Conservation (phyloP, 2,329 filamentous ascomycete genomes). For the Fusarium goolgardi region DNA sequence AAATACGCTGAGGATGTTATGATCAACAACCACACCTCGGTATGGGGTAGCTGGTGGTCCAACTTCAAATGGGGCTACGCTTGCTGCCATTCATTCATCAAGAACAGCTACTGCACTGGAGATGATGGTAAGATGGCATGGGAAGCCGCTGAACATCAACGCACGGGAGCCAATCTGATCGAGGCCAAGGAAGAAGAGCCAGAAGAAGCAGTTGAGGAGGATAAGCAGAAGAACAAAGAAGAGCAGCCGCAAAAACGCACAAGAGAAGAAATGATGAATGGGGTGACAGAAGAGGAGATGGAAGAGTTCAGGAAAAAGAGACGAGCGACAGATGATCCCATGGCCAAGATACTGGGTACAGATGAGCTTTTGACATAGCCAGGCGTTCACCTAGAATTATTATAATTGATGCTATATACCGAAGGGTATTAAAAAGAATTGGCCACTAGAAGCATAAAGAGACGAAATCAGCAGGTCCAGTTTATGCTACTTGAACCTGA, state of each 20-base stretch:
- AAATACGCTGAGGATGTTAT: slow-evolving; percentile 92
- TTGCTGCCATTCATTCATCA: slow-evolving; percentile 92
- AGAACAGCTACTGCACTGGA: slow-evolving; percentile 98
- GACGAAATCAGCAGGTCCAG: too few species aligned
- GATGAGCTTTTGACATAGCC: slow-evolving; percentile 63
- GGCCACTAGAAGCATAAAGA: too few species aligned
- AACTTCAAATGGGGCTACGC: slow-evolving; percentile 96
- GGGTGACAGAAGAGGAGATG: slow-evolving; percentile 84
- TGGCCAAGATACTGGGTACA: slow-evolving; percentile 82
- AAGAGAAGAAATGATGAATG: slow-evolving; percentile 80
- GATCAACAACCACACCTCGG: slow-evolving; percentile 89
- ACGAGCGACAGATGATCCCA: slow-evolving; percentile 81
- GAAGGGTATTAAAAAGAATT: too few species aligned
- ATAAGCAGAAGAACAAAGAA: slow-evolving; percentile 50
- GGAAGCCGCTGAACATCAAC: slow-evolving; percentile 76
- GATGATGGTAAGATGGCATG: slow-evolving; percentile 86
- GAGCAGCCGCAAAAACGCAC: slow-evolving; percentile 73
- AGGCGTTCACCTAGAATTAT: not conserved
- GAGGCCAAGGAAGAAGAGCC: slow-evolving; percentile 49
- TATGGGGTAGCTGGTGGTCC: slow-evolving; percentile 98
- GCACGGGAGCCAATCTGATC: slow-evolving; percentile 59
- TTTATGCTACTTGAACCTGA: too few species aligned
- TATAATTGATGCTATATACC: not conserved
- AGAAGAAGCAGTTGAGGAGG: slow-evolving; percentile 43
- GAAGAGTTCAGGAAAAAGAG: slow-evolving; percentile 85